Evolutionary conservation across 2,329 filamentous ascomycete genomes (phyloP), one percentile per base, ranked within the genome.

Genomic region (Pestalotiopsis sp.): DNA sequence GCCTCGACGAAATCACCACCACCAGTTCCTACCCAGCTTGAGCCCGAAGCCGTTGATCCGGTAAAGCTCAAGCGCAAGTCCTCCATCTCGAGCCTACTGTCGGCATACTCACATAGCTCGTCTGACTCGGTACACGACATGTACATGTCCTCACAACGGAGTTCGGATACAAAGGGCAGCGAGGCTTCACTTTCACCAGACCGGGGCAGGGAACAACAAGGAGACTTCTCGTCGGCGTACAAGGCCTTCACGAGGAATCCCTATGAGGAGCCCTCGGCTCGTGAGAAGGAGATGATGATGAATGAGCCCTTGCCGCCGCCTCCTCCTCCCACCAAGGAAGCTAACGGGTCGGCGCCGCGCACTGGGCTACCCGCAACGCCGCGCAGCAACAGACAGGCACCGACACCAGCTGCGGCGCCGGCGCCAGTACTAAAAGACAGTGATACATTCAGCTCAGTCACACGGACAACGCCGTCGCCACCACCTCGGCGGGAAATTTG

Each of bases 31-130:
- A 31, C 58, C 27, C 59, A 41, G 59, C n/a, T 39, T 64, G 68
- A 70, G 52, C 63, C 67, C 59, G 49, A 62, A 11, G 58, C 11
- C 25, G 14, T 68, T 3, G 72, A 70, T 20, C 69, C 73, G n/a
- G 74, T 73, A 59, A 74, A 75, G 59, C 70, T 75, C 73, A 78
- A 85, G 57, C 83, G 85, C 3, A 80, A 80, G 1, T 82, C 82
- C 27, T 88, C 87, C 11, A 78, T 89, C 65, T 86, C 83, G 14
- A 89, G 86, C 74, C 78, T 89, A 12, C 73, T 89, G 45, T 88
- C 86, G 12, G 86, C 87, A 23, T 89, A 89, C 74, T 85, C 85
- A 64, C 79, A 80, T 70, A 83, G 81, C 60, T 83, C 82, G 6
- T 82, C 81, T 58, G 84, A 83, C 64, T 84, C 81, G 3, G 77